Evolutionary conservation across 257 asterid species (phyloP).

Genomic region (Gentiana dahurica): DNA sequence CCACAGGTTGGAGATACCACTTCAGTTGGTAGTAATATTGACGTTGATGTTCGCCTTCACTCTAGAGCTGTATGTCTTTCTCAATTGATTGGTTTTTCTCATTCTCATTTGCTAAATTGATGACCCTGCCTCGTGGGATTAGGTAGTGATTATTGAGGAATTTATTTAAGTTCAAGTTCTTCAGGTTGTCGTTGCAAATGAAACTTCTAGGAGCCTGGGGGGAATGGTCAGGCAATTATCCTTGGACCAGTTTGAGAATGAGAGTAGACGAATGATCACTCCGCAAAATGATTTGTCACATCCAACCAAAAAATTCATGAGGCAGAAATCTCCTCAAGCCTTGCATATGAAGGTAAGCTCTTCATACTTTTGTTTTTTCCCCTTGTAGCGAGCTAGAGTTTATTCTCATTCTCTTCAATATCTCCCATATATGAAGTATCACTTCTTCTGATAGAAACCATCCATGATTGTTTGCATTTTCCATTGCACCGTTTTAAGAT

Average conservation of each 20-base stretch:
- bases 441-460: too few species aligned
- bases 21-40: conserved; percentile 72
- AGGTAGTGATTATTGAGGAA: neutral
- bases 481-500: too few species aligned
- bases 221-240: conserved; percentile 98
- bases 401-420: too few species aligned
- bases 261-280: conserved; percentile 89
- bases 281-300: conserved; percentile 58
- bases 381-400: neutral
- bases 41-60: conserved; percentile 89
- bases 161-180: conserved; percentile 15
- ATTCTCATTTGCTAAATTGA: conserved; percentile 1
- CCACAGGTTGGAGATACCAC: conserved; percentile 66
- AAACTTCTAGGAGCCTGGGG: conserved; percentile 84
- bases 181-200: conserved; percentile 99
- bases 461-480: too few species aligned
- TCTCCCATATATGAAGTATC: too few species aligned
- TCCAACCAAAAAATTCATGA: conserved; percentile 66
- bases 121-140: too few species aligned
- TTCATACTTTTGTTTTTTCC: conserved; percentile 6
- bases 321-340: conserved; percentile 96
- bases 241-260: conserved; percentile 96
- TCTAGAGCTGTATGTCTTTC: conserved; percentile 75
- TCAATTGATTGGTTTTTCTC: conserved; percentile 2
- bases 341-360: conserved; percentile 87